Evolutionary conservation across 2,329 filamentous ascomycete genomes (phyloP).

Genomic region (Neonectria punicea): DNA sequence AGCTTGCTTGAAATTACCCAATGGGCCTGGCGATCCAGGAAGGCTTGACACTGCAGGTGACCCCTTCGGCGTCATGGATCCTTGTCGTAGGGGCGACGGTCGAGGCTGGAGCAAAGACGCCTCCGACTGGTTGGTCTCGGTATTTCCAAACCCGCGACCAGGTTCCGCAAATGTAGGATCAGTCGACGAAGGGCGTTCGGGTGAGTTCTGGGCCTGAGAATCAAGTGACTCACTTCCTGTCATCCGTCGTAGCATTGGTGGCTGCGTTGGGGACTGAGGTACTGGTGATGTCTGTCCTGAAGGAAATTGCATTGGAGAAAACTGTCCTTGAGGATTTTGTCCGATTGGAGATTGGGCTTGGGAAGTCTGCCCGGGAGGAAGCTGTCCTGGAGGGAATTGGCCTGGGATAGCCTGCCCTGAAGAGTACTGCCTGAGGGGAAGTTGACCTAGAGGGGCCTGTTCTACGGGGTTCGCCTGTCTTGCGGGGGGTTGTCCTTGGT

Average conservation of each 20-base stretch:
- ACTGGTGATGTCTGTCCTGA: constrained; percentile 12
- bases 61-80: constrained; percentile 21
- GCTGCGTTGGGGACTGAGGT: constrained; percentile 7
- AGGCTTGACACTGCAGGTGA: neutral
- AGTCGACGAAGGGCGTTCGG: constrained; percentile 24
- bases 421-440: neutral
- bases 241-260: constrained; percentile 31
- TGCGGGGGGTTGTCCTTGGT: neutral
- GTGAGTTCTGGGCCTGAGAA: constrained; percentile 24
- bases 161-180: constrained; percentile 15
- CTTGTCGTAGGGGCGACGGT: constrained; percentile 19
- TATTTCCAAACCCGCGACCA: neutral
- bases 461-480: neutral
- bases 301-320: constrained; percentile 14
- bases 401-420: neutral
- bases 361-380: neutral
- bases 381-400: neutral
- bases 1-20: constrained; percentile 22
- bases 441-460: neutral
- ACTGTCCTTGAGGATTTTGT: constrained; percentile 17
- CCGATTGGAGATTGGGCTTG: constrained; percentile 19
- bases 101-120: constrained; percentile 13
- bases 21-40: constrained; percentile 27
- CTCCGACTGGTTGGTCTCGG: constrained; percentile 7
- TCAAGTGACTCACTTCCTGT: constrained; percentile 30